Evolutionary conservation across 108 stramenopile genomes (phyloP).

Genomic region (Nitzschia putrida): DNA sequence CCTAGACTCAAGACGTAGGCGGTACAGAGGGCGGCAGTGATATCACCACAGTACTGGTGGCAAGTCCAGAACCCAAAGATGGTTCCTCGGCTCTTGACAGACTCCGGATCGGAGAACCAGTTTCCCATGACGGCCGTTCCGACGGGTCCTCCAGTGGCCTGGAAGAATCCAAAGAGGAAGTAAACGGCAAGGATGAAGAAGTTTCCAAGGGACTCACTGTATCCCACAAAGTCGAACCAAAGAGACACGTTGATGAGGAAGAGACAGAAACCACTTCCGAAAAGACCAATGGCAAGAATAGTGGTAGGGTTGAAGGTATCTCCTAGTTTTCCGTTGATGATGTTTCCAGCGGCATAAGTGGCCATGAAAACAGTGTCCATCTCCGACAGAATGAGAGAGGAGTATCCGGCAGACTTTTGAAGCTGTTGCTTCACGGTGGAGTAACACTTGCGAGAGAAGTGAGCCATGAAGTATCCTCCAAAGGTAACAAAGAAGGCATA

Average conservation of each 20-base stretch:
- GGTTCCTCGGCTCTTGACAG: conserved; percentile 85
- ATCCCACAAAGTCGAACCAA: conserved; percentile 76
- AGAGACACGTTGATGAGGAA: conserved; percentile 82
- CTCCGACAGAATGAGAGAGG: conserved; percentile 68
- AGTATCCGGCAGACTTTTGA: conserved; percentile 71
- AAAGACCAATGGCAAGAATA: conserved; percentile 89
- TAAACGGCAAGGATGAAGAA: conserved; percentile 81
- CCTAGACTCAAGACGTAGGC: conserved; percentile 76
- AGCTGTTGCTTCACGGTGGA: conserved; percentile 94
- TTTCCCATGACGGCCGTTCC: conserved; percentile 97
- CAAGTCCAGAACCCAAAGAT: conserved; percentile 98
- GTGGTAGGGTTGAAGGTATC: conserved; percentile 92
- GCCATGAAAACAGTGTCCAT: conserved; percentile 98
- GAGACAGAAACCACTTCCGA: conserved; percentile 88
- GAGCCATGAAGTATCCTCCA: conserved; percentile 94
- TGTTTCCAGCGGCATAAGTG: conserved; percentile 92
- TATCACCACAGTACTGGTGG: conserved; percentile 95
- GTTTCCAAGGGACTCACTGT: conserved; percentile 64
- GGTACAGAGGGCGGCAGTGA: conserved; percentile 87
- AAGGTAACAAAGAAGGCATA: conserved; percentile 94
- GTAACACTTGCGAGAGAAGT: conserved; percentile 95
- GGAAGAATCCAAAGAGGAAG: conserved; percentile 94
- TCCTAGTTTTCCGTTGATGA: conserved; percentile 92
- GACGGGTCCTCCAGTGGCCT: conserved; percentile 92
- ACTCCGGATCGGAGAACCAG: conserved; percentile 89